Conservation (phyloP, 2,329 filamentous ascomycete genomes). For the Sporothrix pseudoabietina region DNA sequence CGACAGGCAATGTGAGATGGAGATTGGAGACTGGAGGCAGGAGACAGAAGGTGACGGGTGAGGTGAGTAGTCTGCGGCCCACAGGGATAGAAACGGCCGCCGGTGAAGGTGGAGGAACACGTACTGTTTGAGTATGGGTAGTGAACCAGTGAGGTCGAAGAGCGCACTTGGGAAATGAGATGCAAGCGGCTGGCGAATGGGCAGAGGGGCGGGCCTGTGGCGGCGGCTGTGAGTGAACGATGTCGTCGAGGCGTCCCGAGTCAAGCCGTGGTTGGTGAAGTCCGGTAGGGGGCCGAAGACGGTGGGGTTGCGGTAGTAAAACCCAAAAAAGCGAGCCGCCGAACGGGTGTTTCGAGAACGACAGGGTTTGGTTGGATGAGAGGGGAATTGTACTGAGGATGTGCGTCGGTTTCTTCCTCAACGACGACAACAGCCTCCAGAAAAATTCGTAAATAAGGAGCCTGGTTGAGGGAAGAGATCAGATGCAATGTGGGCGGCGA, state of each 20-base stretch:
- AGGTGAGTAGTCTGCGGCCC: conserved; percentile 3
- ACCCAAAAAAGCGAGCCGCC: conserved; percentile 23
- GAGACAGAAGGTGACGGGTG: neutral
- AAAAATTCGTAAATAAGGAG: neutral
- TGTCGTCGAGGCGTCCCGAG: conserved; percentile 1
- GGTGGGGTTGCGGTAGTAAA: neutral
- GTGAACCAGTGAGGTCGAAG: conserved; percentile 1
- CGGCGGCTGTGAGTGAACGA: neutral
- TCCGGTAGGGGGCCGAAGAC: conserved; percentile 18
- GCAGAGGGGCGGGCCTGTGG: neutral
- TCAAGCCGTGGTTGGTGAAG: conserved; percentile 17
- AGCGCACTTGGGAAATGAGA: neutral
- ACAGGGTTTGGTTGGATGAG: neutral
- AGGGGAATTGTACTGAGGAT: no score
- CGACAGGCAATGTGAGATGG: neutral
- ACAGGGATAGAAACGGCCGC: neutral
- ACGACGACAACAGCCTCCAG: no score
- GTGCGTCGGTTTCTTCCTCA: neutral
- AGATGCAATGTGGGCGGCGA: conserved; percentile 32
- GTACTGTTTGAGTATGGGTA: neutral
- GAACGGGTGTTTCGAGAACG: neutral
- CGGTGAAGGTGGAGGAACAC: neutral
- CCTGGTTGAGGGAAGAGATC: conserved; percentile 18
- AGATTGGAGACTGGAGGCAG: neutral
- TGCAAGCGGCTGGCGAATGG: neutral